phyloP scores from a whole-genome alignment of 2,329 filamentous ascomycete species.

The Tolypocladium pustulatum region DNA sequence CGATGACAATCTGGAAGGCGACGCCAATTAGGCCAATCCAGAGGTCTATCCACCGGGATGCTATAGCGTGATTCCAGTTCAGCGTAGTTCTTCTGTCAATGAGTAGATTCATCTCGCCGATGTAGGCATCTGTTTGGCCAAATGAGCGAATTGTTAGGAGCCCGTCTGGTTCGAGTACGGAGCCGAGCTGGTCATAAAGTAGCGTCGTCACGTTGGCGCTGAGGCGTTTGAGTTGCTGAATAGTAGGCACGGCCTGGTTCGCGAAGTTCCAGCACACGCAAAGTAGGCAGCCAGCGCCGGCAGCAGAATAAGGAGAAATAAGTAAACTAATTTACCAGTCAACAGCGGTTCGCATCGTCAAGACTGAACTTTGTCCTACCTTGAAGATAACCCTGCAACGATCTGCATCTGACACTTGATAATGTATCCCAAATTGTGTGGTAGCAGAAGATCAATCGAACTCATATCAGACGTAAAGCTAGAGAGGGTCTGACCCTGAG shows the following conservation, averaged over 20 bases:
- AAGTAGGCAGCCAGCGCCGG: not conserved
- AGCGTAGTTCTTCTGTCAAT: not conserved
- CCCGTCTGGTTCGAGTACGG: not conserved
- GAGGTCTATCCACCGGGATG: not conserved
- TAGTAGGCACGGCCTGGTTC: not conserved
- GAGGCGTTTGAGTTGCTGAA: not conserved
- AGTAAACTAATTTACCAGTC: not conserved
- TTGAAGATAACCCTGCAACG: not conserved
- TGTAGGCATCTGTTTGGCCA: not conserved
- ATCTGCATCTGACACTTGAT: not conserved
- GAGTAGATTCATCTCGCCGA: not conserved
- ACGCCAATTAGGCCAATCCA: not conserved
- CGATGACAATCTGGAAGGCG: not conserved
- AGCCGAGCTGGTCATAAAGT: not conserved
- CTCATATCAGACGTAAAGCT: not conserved
- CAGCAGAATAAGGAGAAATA: not conserved
- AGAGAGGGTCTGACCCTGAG: not conserved
- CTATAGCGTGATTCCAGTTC: not conserved
- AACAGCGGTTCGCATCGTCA: not conserved
- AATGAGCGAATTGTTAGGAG: not conserved
- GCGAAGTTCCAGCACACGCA: not conserved
- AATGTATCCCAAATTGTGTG: not conserved
- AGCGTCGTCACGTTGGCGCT: not conserved
- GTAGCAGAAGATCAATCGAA: not conserved
- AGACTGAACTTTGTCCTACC: not conserved